These are phyloP conservation scores for Mimosa pudica DNA, from an alignment of 306 rosid genomes.

Conservation along the genomic window DNA sequence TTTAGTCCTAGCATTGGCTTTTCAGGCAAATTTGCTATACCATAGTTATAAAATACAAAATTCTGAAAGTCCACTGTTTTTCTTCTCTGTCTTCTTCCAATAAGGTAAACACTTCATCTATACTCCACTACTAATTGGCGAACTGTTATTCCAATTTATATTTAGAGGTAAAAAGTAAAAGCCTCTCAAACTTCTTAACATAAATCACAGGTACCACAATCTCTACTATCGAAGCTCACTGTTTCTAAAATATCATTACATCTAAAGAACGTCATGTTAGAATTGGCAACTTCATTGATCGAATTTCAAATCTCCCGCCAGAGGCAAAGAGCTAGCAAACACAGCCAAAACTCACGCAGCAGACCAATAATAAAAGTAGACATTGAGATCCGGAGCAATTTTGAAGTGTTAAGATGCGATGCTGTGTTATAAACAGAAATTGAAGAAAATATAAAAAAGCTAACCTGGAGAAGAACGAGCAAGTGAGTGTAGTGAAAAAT, in stretches of 20 bases:
- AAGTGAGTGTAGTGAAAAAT: not conserved
- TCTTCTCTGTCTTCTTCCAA: no score
- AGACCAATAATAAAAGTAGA: not conserved
- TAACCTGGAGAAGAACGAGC: conserved; percentile 8
- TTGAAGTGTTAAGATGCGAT: not conserved
- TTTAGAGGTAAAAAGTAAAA: no score
- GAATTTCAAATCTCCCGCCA: not conserved
- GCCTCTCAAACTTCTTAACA: no score
- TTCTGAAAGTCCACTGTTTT: not conserved
- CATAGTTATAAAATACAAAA: not conserved
- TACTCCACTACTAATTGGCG: no score
- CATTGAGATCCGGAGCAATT: not conserved
- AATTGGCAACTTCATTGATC: conserved; percentile 13
- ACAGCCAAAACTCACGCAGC: not conserved
- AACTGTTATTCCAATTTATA: no score
- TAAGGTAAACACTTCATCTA: no score
- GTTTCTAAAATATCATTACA: no score
- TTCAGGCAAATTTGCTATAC: not conserved
- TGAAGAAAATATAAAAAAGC: not conserved
- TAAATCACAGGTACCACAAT: no score
- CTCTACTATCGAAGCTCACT: no score
- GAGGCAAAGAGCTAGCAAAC: not conserved
- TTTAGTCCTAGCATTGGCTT: no score
- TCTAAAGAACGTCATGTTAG: not conserved
- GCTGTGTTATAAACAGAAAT: not conserved